Base-by-base conservation (phyloP, 768 basidiomycete genomes). In the Boletus huronensis region DNA sequence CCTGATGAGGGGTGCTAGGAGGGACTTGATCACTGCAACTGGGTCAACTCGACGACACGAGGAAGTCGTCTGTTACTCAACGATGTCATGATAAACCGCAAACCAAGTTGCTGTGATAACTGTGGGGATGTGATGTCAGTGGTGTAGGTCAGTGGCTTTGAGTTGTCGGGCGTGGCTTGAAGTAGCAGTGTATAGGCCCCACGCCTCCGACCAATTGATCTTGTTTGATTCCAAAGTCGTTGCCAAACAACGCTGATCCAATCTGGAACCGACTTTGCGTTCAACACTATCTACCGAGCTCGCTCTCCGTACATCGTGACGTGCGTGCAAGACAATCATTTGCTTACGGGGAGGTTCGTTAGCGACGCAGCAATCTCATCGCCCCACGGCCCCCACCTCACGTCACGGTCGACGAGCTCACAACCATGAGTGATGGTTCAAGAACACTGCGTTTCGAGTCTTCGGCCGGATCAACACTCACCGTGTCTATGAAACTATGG, bases 211-310 rank as follows among this genome's bases (percentile, higher is more conserved):
- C 29, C 14, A 31, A 49, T 17, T 36, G 6, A 38, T n/a, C 36
- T 58, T 70, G 64, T 68, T 69, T 71, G 58, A 58, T 61, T 46
- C 42, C 11, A 45, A 62, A 48, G 66, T 25, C 40, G 57, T 52
- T 59, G 62, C 67, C 67, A 68, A 68, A 68, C 67, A 68, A 60
- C 26, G 41, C 42, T 26, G 49, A 66, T n/a, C 50, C 10, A 44
- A 55, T 60, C 42, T 11, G 19, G 54, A 40, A 53, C 39, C 28
- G 25, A 32, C 17, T 52, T 25, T 21, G 19, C 5, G 17, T 29
- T 25, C 31, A 14, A 35, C 29, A 4, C 25, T 40, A 31, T 50
- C 38, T 25, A 31, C 49, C 25, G 21, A 16, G 32, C 39, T 25
- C 23, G 3, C 13, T 11, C 8, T 17, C 34, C 21, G 17, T 25